phyloP scores from a whole-genome alignment of 371 early-diverging fungal species.

The Mucor indicus region DNA sequence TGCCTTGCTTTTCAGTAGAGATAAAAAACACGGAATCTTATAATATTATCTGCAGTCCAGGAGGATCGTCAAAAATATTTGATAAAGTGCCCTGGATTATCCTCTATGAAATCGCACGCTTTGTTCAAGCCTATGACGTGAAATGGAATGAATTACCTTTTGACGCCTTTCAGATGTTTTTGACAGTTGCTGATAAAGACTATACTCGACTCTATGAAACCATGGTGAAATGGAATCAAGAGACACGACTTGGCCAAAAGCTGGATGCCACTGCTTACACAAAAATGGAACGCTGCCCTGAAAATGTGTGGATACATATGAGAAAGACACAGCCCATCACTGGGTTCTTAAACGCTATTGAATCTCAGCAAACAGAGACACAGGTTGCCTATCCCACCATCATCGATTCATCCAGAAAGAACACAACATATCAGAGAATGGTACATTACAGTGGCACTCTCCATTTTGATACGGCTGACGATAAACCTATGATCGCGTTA shows the following conservation, averaged over 20 bases:
- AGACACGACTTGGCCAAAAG: slow-evolving; percentile 5
- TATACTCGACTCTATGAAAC: slow-evolving; percentile 18
- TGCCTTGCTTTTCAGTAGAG: too few species aligned
- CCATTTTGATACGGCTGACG: neutral
- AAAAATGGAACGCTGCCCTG: slow-evolving; percentile 31
- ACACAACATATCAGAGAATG: slow-evolving; percentile 7
- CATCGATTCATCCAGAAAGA: too few species aligned
- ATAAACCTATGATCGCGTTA: slow-evolving; percentile 16
- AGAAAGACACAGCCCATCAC: slow-evolving; percentile 1
- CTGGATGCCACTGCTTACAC: slow-evolving; percentile 7
- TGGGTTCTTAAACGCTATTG: too few species aligned
- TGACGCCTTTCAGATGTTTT: slow-evolving; percentile 24
- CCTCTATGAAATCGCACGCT: slow-evolving; percentile 34
- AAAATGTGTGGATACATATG: slow-evolving; percentile 27
- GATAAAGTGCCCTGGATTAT: slow-evolving; percentile 19
- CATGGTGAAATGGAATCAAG: slow-evolving; percentile 34
- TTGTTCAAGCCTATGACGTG: slow-evolving; percentile 13
- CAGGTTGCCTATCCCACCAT: neutral
- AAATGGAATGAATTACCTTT: slow-evolving; percentile 26
- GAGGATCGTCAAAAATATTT: slow-evolving; percentile 9
- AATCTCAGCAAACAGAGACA: too few species aligned
- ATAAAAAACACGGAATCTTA: neutral
- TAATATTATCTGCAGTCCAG: slow-evolving; percentile 14
- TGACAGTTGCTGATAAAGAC: slow-evolving; percentile 10
- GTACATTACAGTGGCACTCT: slow-evolving; percentile 29